Conservation (phyloP, 345 rosid genomes). For the Eucalyptus sp. region DNA sequence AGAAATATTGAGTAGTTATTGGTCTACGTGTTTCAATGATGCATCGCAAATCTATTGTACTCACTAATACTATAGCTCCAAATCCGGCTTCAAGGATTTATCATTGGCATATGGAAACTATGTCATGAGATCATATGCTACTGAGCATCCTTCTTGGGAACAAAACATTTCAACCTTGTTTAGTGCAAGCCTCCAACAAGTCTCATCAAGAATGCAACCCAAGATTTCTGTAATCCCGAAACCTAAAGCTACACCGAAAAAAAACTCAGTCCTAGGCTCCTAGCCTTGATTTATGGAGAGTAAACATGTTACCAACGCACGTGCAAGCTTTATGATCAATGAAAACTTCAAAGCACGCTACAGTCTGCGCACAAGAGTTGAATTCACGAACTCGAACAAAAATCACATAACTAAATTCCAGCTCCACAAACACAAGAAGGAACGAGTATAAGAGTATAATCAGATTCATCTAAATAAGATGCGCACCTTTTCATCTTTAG, state of each 20-base stretch:
- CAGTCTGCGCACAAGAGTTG: neutral
- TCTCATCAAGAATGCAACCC: neutral
- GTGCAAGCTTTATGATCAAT: neutral
- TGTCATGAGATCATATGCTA: neutral
- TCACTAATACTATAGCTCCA: neutral
- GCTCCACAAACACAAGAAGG: neutral
- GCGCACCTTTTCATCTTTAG: conserved; percentile 59
- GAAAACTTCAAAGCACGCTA: neutral
- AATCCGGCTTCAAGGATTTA: neutral
- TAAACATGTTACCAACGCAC: neutral
- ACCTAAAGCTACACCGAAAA: neutral
- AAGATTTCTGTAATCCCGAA: neutral
- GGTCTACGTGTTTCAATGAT: neutral
- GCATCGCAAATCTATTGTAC: neutral
- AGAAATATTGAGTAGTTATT: neutral
- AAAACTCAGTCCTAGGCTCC: neutral
- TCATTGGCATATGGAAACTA: neutral
- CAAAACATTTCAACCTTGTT: neutral
- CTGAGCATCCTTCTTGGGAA: neutral
- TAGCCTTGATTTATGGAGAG: neutral
- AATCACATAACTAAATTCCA: neutral
- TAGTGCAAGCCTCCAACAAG: neutral
- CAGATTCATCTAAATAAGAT: neutral
- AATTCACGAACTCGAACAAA: neutral
- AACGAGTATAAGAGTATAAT: neutral